Percentiles rank a stretch among this genome's conserved stretches.
Conservation (phyloP, 208 protist genomes). For the Crithidia fasciculata region DNA sequence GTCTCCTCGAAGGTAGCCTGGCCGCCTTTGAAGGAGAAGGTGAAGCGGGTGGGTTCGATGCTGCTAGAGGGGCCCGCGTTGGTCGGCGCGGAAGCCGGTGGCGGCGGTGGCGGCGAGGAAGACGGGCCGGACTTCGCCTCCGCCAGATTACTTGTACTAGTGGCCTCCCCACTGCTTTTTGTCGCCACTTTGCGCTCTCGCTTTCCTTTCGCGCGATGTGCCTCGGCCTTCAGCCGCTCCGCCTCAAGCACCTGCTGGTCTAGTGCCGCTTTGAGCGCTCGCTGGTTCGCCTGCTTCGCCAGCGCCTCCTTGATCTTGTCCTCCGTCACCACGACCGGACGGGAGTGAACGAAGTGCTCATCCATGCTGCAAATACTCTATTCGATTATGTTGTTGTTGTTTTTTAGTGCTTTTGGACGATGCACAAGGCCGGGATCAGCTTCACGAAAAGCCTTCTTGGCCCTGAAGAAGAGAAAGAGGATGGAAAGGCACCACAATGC, state of each 20-base stretch:
- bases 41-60: conserved; percentile 42
- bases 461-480: too few species aligned
- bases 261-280: conserved; percentile 60
- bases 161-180: too few species aligned
- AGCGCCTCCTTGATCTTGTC: conserved; percentile 62
- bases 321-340: conserved; percentile 65
- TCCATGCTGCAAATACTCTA: conserved; percentile 5
- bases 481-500: too few species aligned
- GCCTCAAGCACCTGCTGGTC: conserved; percentile 72
- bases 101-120: not conserved
- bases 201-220: conserved; percentile 24
- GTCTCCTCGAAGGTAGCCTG: conserved; percentile 44
- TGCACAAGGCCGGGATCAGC: too few species aligned
- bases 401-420: too few species aligned
- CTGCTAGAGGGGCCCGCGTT: conserved; percentile 3
- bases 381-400: too few species aligned
- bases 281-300: conserved; percentile 69
- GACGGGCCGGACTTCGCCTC: not conserved
- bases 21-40: conserved; percentile 54
- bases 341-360: conserved; percentile 39
- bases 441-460: too few species aligned
- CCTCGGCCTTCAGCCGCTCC: conserved; percentile 34
- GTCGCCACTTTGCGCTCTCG: too few species aligned
- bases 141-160: too few species aligned
- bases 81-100: not conserved